A percentile compares a stretch with the other conserved stretches of the same genome.
Evolutionary conservation across 805 yeast genomes (phyloP).

Genomic region (Starmera caribaea): DNA sequence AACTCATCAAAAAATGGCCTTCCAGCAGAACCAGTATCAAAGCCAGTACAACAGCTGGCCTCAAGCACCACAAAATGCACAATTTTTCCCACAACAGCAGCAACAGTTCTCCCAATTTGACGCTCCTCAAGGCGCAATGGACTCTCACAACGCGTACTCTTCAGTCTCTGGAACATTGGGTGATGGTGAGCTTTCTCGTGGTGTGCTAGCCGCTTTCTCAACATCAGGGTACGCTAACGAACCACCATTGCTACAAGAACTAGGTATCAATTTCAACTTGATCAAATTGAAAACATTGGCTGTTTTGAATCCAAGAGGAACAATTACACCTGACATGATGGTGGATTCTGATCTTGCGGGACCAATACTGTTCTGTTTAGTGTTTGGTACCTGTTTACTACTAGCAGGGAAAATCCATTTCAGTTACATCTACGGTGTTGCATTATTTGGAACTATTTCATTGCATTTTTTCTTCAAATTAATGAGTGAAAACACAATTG

Average conservation of each 20-base stretch:
- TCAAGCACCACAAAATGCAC: constrained; percentile 14
- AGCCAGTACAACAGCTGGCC: constrained; percentile 6
- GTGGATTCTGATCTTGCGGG: constrained; percentile 93
- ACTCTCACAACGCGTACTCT: constrained; percentile 13
- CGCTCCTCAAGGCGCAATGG: constrained; percentile 28
- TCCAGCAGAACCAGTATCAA: no score
- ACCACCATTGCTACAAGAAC: constrained; percentile 82
- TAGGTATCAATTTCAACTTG: constrained; percentile 88
- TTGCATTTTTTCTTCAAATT: constrained; percentile 77
- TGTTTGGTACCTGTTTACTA: constrained; percentile 75
- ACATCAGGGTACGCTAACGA: constrained; percentile 94
- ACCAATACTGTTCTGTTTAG: constrained; percentile 77
- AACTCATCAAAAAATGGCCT: no score
- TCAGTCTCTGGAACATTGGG: constrained; percentile 17
- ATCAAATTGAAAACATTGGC: constrained; percentile 77
- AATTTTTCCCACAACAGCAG: constrained; percentile 21
- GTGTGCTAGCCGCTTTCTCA: constrained; percentile 85
- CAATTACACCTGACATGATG: constrained; percentile 63
- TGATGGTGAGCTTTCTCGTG: constrained; percentile 47
- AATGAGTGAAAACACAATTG: constrained; percentile 60
- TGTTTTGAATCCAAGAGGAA: constrained; percentile 67
- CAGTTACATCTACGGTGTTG: constrained; percentile 95
- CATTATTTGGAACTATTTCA: constrained; percentile 79
- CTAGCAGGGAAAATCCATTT: constrained; percentile 92
- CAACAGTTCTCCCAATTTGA: constrained; percentile 4